Percentiles rank a stretch among this genome's conserved stretches.
Evolutionary conservation across 176 grass and related monocot species (phyloP).

Genomic region (Oryza officinalis): DNA sequence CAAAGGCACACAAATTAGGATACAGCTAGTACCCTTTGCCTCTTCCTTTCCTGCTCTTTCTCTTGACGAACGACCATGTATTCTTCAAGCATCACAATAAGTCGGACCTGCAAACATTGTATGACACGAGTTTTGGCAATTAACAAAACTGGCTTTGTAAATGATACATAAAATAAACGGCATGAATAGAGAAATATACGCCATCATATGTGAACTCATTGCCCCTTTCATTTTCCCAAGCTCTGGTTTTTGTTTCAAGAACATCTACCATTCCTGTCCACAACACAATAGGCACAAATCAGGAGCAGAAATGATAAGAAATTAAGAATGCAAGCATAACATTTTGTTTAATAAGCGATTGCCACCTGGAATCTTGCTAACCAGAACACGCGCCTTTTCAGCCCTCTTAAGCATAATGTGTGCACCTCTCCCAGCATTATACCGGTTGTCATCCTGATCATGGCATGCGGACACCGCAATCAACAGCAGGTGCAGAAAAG

Average conservation of each 20-base stretch:
- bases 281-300: slow-evolving; percentile 18
- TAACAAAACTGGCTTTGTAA: neutral
- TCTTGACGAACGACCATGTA: slow-evolving; percentile 66
- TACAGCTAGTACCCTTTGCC: slow-evolving; percentile 55
- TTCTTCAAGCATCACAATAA: slow-evolving; percentile 72
- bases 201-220: slow-evolving; percentile 66
- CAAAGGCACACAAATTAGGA: neutral
- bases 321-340: slow-evolving; percentile 20
- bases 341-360: neutral
- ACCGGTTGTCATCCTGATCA: slow-evolving; percentile 71
- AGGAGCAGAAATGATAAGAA: neutral
- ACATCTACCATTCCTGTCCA: slow-evolving; percentile 62
- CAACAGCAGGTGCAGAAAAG: neutral
- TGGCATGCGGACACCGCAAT: slow-evolving; percentile 18
- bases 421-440: slow-evolving; percentile 77
- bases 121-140: slow-evolving; percentile 2
- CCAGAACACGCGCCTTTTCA: slow-evolving; percentile 67
- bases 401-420: slow-evolving; percentile 77
- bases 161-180: neutral
- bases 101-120: slow-evolving; percentile 48
- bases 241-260: slow-evolving; percentile 50
- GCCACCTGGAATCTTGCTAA: slow-evolving; percentile 83
- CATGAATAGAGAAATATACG: slow-evolving; percentile 34
- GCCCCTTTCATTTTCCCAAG: slow-evolving; percentile 67
- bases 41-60: slow-evolving; percentile 72